phyloP scores from a whole-genome alignment of 345 rosid species.

The Physaria fendleri region DNA sequence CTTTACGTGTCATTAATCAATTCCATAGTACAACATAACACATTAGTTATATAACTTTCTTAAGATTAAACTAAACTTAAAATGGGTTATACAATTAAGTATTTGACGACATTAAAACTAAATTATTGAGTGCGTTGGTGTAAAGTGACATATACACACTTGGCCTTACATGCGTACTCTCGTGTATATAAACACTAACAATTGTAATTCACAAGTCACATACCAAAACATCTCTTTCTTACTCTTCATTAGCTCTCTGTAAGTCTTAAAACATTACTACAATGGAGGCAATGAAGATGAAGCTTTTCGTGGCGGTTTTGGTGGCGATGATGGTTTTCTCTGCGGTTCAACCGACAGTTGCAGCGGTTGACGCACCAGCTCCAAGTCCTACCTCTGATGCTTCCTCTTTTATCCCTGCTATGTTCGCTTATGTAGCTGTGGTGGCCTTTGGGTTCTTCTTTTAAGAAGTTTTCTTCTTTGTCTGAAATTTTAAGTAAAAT shows the following conservation, averaged over 20 bases:
- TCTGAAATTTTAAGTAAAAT: not conserved
- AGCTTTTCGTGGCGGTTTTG: conserved; percentile 27
- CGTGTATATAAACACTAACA: conserved; percentile 20
- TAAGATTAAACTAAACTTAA: not conserved
- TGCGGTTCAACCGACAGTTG: conserved; percentile 20
- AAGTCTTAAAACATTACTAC: conserved; percentile 5
- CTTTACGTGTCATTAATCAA: conserved; percentile 17
- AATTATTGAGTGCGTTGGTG: conserved; percentile 26
- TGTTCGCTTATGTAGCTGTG: conserved; percentile 15
- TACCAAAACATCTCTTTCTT: not conserved
- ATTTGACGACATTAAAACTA: not conserved
- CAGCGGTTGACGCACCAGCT: conserved; percentile 31
- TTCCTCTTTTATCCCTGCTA: conserved; percentile 21
- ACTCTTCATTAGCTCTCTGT: conserved; percentile 14
- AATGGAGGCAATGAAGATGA: conserved; percentile 38
- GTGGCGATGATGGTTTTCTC: conserved; percentile 25
- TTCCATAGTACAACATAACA: conserved; percentile 21
- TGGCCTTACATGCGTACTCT: conserved; percentile 20
- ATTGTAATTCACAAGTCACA: conserved; percentile 19
- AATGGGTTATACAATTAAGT: conserved; percentile 7
- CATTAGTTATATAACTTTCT: not conserved
- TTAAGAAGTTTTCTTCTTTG: conserved; percentile 14
- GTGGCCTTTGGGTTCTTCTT: conserved; percentile 27
- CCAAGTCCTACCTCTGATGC: conserved; percentile 35
- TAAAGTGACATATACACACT: conserved; percentile 30